Conservation (phyloP, 2,329 filamentous ascomycete genomes). For the Botrytis cinerea region DNA sequence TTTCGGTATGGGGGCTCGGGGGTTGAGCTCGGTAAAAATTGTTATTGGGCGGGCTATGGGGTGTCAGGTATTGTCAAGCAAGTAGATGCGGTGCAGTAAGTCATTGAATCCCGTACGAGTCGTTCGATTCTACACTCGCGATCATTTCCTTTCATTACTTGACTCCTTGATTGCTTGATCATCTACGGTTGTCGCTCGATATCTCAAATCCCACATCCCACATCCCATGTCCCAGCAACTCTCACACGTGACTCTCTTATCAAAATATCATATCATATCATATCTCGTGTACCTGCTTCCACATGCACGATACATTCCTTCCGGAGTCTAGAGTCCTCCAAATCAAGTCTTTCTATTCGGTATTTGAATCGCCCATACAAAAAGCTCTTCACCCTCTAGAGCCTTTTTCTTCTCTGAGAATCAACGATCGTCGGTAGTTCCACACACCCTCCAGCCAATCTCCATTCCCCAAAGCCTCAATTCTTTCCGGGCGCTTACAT, state of each 20-base stretch:
- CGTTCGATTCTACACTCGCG: background rate
- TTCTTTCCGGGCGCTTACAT: slow-evolving; percentile 12
- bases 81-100: background rate
- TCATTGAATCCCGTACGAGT: background rate
- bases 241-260: background rate
- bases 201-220: too few species aligned
- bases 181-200: background rate
- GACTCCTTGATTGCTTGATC: background rate
- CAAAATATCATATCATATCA: background rate
- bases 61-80: background rate
- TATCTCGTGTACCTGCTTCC: slow-evolving; percentile 1
- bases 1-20: background rate
- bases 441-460: slow-evolving; percentile 2
- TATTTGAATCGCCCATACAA: background rate
- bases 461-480: background rate
- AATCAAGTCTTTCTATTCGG: background rate
- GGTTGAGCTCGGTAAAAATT: background rate
- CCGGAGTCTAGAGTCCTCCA: background rate
- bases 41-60: background rate
- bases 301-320: background rate
- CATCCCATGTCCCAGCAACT: background rate
- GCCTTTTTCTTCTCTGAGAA: background rate
- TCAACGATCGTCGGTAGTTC: background rate
- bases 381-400: background rate
- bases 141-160: background rate